Percentiles rank a stretch among this genome's conserved stretches.
These are phyloP conservation scores for Globisporangium alternatum DNA, from an alignment of 352 stramenopile species.

Conservation along the genomic window DNA sequence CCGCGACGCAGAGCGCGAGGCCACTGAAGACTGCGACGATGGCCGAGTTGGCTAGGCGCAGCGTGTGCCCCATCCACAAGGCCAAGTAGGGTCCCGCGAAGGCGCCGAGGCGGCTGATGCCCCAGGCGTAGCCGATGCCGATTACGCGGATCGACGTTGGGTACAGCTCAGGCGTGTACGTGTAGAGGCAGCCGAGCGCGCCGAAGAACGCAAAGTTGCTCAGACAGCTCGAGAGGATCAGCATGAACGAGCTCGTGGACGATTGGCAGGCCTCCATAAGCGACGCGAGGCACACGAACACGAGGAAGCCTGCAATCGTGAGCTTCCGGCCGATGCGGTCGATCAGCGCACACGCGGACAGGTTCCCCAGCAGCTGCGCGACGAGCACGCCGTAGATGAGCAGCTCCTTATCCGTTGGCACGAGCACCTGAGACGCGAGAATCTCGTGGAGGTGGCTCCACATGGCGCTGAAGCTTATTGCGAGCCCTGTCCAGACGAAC, in stretches of 20 bases:
- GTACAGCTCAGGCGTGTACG: conserved; percentile 41
- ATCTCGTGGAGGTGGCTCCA: background rate
- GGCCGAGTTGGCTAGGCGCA: conserved; percentile 10
- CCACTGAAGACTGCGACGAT: background rate
- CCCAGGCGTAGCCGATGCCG: conserved; percentile 31
- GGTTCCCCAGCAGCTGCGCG: conserved; percentile 1
- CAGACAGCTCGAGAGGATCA: conserved; percentile 3
- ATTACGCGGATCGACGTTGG: conserved; percentile 34
- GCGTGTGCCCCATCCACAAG: conserved; percentile 24
- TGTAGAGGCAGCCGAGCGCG: conserved; percentile 25
- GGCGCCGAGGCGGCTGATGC: conserved; percentile 22
- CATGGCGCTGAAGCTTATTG: background rate
- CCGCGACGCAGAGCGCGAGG: conserved; percentile 20
- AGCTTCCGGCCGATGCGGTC: conserved; percentile 1
- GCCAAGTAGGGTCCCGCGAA: conserved; percentile 25
- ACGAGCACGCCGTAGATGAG: conserved; percentile 6
- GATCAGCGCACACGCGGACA: conserved; percentile 1
- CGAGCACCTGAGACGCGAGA: background rate
- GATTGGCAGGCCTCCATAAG: background rate
- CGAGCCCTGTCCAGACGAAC: background rate
- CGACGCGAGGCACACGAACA: background rate
- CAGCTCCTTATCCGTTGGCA: background rate
- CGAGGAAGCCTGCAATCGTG: conserved; percentile 1
- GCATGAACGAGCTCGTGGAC: background rate
- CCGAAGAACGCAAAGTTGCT: conserved; percentile 16